phyloP scores from a whole-genome alignment of 306 rosid genomes.

The Prunus fruticosa region DNA sequence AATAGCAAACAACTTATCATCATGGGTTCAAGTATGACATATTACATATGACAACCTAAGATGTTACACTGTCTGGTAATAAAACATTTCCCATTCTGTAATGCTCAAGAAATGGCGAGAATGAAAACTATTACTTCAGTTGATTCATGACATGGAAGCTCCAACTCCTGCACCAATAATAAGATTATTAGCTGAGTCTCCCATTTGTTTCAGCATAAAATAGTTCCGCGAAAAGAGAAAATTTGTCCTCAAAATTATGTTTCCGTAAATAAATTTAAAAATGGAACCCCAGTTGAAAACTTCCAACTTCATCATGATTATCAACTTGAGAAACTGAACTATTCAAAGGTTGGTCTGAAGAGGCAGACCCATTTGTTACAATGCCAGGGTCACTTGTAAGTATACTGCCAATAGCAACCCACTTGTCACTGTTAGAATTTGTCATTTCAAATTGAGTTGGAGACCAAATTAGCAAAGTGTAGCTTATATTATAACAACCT shows the following conservation, averaged over 20 bases:
- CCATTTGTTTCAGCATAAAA: not conserved
- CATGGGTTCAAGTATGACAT: not conserved
- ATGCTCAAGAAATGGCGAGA: not conserved
- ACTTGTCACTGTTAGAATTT: not conserved
- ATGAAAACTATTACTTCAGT: not conserved
- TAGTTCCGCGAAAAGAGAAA: not conserved
- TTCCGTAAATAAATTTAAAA: not conserved
- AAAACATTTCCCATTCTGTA: too few relatives aligned
- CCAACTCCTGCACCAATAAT: constrained; percentile 14
- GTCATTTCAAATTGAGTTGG: not conserved
- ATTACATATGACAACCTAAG: not conserved
- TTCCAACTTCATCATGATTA: constrained; percentile 27
- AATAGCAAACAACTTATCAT: not conserved
- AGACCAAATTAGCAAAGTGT: not conserved
- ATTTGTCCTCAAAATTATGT: not conserved
- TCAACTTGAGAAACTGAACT: constrained; percentile 10
- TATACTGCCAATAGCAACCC: constrained; percentile 30
- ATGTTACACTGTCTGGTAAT: not conserved
- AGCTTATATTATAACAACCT: constrained; percentile 23
- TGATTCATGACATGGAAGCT: not conserved
- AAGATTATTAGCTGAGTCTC: not conserved
- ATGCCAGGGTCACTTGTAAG: constrained; percentile 46
- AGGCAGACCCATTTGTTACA: constrained; percentile 15
- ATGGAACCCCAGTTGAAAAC: not conserved
- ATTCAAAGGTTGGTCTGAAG: constrained; percentile 7